These are phyloP conservation scores for Juglanconis sp. DNA, from an alignment of 2,329 filamentous ascomycete genomes.

Conservation along the genomic window DNA sequence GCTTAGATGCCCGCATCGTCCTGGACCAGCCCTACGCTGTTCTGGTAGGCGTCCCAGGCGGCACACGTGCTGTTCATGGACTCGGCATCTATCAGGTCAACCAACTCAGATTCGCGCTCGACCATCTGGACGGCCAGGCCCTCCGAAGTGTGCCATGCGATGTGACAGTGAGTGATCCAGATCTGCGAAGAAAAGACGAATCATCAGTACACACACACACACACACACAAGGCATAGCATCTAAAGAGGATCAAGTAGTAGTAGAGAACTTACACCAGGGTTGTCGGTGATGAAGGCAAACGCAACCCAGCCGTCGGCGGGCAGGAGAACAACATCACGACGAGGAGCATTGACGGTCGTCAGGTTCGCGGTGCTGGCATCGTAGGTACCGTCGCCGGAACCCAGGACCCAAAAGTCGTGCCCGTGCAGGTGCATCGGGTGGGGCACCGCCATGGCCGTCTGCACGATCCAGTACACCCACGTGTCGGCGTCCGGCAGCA, in stretches of 20 bases:
- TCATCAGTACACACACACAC: too few species aligned
- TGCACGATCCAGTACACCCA: slow-evolving; percentile 28
- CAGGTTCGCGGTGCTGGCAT: slow-evolving; percentile 25
- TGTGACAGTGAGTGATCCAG: slow-evolving; percentile 27
- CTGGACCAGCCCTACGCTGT: background rate
- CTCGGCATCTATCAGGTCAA: slow-evolving; percentile 10
- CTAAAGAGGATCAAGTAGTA: too few species aligned
- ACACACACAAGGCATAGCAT: too few species aligned
- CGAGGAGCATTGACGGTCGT: slow-evolving; percentile 32
- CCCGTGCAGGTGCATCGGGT: slow-evolving; percentile 49
- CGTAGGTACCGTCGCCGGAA: slow-evolving; percentile 24
- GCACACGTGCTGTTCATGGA: slow-evolving; percentile 9
- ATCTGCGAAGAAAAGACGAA: slow-evolving; percentile 19
- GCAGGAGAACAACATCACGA: slow-evolving; percentile 33
- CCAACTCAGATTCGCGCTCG: slow-evolving; percentile 24
- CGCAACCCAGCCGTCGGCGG: slow-evolving; percentile 25
- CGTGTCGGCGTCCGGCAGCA: slow-evolving; percentile 11
- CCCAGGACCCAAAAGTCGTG: slow-evolving; percentile 46
- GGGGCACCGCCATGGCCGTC: slow-evolving; percentile 30
- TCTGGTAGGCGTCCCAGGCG: slow-evolving; percentile 8
- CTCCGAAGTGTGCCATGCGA: slow-evolving; percentile 32
- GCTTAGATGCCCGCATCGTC: slow-evolving; percentile 10
- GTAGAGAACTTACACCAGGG: slow-evolving; percentile 23
- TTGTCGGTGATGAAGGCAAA: slow-evolving; percentile 31
- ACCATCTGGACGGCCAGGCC: slow-evolving; percentile 35